Conservation (phyloP, 2,329 filamentous ascomycete genomes). For the Penicillium sp. region DNA sequence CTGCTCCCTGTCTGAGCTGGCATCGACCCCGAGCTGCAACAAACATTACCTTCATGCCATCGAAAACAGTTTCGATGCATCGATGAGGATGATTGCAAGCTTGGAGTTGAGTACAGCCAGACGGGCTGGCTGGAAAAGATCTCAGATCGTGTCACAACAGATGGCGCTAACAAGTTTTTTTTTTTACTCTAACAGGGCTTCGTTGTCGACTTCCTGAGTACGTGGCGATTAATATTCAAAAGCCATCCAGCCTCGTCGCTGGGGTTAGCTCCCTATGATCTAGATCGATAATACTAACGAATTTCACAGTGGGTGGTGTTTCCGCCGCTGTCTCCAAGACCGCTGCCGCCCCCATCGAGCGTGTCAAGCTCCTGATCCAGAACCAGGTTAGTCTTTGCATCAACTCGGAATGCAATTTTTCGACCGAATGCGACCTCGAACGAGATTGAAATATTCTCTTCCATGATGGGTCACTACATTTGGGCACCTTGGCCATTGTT, state of each 20-base stretch:
- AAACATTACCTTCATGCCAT: conserved; percentile 7
- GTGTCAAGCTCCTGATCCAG: conserved; percentile 99
- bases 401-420: conserved; percentile 1
- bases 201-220: conserved; percentile 98
- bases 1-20: conserved; percentile 18
- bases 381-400: conserved; percentile 79
- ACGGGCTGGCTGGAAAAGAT: background rate
- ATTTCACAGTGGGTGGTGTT: conserved; percentile 90
- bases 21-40: conserved; percentile 19
- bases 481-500: background rate
- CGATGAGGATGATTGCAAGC: background rate
- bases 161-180: conserved; percentile 38
- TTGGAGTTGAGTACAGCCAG: background rate
- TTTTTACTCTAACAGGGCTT: conserved; percentile 67
- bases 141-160: background rate
- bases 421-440: conserved; percentile 4
- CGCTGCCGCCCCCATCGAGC: conserved; percentile 98
- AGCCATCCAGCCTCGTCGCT: conserved; percentile 2
- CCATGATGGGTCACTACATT: background rate
- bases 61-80: conserved; percentile 12
- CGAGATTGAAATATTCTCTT: background rate
- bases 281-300: conserved; percentile 46
- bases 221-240: conserved; percentile 50
- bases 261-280: background rate
- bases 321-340: conserved; percentile 99